Conservation (phyloP, 352 stramenopile genomes). For the Pythium utonaiense region DNA sequence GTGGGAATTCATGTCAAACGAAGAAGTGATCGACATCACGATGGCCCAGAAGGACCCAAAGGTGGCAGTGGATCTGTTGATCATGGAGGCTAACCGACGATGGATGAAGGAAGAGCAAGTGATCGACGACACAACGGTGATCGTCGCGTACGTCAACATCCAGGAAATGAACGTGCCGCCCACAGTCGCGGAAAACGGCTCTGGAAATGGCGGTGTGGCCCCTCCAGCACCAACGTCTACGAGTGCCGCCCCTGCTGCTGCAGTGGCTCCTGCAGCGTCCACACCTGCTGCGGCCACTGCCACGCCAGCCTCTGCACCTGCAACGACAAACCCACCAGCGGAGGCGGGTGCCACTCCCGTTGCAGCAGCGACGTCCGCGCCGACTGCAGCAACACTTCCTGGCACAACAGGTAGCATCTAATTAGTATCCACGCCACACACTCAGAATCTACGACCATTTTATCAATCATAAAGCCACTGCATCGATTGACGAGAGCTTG, state of each 20-base stretch:
- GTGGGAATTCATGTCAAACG: slow-evolving; percentile 98
- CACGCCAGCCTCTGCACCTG: background rate
- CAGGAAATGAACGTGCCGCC: slow-evolving; percentile 31
- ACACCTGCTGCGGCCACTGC: background rate
- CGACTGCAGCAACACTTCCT: background rate
- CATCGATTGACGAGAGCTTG: too few relatives aligned
- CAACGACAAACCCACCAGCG: background rate
- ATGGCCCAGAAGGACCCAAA: slow-evolving; percentile 77
- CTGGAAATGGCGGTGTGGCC: background rate
- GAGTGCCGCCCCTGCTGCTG: background rate
- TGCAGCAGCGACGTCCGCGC: background rate
- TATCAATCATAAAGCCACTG: too few relatives aligned
- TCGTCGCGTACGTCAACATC: slow-evolving; percentile 94
- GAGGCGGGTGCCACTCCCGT: background rate
- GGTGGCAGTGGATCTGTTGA: slow-evolving; percentile 89
- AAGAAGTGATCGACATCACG: slow-evolving; percentile 91
- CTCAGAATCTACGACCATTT: too few relatives aligned
- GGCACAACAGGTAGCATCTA: background rate
- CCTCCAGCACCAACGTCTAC: slow-evolving; percentile 13
- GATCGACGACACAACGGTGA: slow-evolving; percentile 98
- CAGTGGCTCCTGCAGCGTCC: background rate
- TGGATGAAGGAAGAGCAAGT: slow-evolving; percentile 99
- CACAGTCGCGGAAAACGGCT: background rate
- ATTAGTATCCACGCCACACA: too few relatives aligned
- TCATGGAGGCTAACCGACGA: slow-evolving; percentile 93